Conservation (phyloP, 1,284 basidiomycete genomes). For the Marasmius fiardii region DNA sequence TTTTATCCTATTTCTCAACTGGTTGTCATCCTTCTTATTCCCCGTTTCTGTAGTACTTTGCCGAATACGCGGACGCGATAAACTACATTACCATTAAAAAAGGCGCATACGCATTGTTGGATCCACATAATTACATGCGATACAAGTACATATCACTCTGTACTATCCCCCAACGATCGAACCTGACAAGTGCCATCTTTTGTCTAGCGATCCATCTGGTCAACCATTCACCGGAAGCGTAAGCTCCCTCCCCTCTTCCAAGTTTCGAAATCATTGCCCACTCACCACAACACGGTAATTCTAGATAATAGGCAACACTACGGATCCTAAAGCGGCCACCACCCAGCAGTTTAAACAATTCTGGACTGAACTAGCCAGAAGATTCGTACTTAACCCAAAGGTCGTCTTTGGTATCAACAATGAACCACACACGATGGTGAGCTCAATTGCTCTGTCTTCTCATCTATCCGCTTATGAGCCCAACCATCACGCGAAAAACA, state of each 20-base stretch:
- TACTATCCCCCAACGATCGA: not conserved
- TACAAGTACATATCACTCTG: conserved; percentile 32
- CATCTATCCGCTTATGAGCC: not conserved
- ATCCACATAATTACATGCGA: conserved; percentile 49
- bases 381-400: conserved; percentile 32
- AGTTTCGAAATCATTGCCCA: not conserved
- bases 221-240: conserved; percentile 43
- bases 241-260: conserved; percentile 11
- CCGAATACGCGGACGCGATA: conserved; percentile 38
- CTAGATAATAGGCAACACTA: conserved; percentile 42
- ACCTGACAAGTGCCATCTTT: not conserved
- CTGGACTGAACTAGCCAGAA: conserved; percentile 33
- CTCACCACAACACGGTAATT: too few species aligned
- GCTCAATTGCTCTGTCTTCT: not conserved
- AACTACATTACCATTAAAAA: conserved; percentile 40
- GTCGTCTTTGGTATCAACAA: conserved; percentile 42
- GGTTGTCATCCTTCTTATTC: not conserved
- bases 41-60: conserved; percentile 34
- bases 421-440: conserved; percentile 42
- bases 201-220: conserved; percentile 36
- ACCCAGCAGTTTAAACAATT: conserved; percentile 35
- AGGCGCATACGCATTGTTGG: conserved; percentile 39
- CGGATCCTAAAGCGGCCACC: conserved; percentile 40
- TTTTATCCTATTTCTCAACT: not conserved
- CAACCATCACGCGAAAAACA: not conserved